Conservation (phyloP, 257 asterid genomes). For the Scutellaria baicalensis region DNA sequence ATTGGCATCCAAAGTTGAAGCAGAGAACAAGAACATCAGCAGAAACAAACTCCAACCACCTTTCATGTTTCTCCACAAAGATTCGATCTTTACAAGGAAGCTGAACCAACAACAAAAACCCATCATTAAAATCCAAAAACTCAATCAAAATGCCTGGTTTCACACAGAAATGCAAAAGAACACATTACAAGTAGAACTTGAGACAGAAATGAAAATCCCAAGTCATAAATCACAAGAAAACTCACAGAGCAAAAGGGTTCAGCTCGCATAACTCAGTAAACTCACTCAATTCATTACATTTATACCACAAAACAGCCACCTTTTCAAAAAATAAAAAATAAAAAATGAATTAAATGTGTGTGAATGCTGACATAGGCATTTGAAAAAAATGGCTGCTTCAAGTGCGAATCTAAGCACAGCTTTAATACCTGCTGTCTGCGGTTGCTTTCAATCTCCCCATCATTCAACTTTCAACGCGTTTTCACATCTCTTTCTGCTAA, state of each 20-base stretch:
- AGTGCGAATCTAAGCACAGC: no score
- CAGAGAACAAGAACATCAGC: slow-evolving; percentile 28
- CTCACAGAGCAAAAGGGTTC: neutral
- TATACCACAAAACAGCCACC: no score
- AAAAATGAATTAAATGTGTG: neutral
- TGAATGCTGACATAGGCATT: slow-evolving; percentile 16
- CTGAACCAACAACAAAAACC: neutral
- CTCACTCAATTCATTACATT: no score
- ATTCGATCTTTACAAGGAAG: slow-evolving; percentile 6
- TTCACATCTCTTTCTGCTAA: slow-evolving; percentile 11
- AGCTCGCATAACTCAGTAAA: no score
- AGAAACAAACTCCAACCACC: slow-evolving; percentile 15
- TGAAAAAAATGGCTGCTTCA: neutral
- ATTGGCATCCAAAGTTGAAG: slow-evolving; percentile 12
- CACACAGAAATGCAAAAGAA: no score
- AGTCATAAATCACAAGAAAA: neutral
- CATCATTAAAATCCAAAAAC: neutral
- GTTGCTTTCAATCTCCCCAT: neutral
- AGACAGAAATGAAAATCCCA: neutral
- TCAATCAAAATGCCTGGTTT: neutral
- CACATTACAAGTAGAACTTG: neutral
- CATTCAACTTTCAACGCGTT: slow-evolving; percentile 20
- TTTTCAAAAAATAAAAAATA: neutral
- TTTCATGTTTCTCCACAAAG: slow-evolving; percentile 17
- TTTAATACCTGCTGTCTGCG: neutral